A percentile compares a stretch with the other conserved stretches of the same genome.
phyloP scores from a whole-genome alignment of 1,284 basidiomycete species.

The Ceratorhiza oryzae-sativae region DNA sequence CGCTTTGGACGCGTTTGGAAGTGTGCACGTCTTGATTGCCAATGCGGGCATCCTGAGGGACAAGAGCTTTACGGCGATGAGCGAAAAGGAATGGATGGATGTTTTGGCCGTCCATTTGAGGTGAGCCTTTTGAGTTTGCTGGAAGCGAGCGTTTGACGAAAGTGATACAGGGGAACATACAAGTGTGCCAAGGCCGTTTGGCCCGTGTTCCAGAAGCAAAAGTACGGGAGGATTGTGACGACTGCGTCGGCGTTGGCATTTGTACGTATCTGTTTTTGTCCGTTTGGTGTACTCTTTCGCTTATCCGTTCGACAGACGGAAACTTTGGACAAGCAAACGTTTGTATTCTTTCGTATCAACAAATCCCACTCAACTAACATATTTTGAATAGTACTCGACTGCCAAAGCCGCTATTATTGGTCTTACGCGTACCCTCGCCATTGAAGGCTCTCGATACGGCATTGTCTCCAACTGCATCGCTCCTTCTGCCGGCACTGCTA shows the following conservation, averaged over 20 bases:
- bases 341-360: slow-evolving; percentile 43
- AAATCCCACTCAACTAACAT: background rate
- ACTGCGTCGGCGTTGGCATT: slow-evolving; percentile 94
- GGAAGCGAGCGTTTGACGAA: slow-evolving; percentile 14
- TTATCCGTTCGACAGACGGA: slow-evolving; percentile 65
- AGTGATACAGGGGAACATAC: slow-evolving; percentile 63
- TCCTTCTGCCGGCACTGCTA: slow-evolving; percentile 89
- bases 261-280: slow-evolving; percentile 61
- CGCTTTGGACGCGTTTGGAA: slow-evolving; percentile 87
- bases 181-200: slow-evolving; percentile 94
- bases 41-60: slow-evolving; percentile 96
- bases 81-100: slow-evolving; percentile 93
- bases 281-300: slow-evolving; percentile 39
- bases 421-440: slow-evolving; percentile 85
- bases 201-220: slow-evolving; percentile 97
- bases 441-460: slow-evolving; percentile 92
- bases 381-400: slow-evolving; percentile 71
- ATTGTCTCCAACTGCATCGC: slow-evolving; percentile 90
- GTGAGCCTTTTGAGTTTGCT: slow-evolving; percentile 50
- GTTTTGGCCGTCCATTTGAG: slow-evolving; percentile 89
- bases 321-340: slow-evolving; percentile 94
- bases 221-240: slow-evolving; percentile 95
- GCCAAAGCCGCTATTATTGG: slow-evolving; percentile 96
- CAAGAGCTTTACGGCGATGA: slow-evolving; percentile 90
- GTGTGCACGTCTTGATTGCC: slow-evolving; percentile 88